Percentiles rank a stretch among this genome's conserved stretches.
phyloP scores from a whole-genome alignment of 371 early-diverging fungal genomes.

The Mortierella sp. region DNA sequence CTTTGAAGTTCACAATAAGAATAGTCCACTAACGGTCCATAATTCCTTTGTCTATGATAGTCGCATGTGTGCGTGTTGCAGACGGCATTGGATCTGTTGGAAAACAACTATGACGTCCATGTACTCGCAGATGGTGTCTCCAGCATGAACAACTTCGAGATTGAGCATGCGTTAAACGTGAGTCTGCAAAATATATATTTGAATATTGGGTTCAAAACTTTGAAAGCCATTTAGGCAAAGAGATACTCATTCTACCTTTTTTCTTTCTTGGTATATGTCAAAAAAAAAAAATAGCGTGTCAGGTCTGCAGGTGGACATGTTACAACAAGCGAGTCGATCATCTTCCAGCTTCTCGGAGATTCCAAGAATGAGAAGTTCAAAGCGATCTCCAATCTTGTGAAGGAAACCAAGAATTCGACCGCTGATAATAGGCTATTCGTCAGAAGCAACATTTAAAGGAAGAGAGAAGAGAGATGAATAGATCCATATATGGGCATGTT shows the following conservation, averaged over 20 bases:
- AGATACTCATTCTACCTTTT: neutral
- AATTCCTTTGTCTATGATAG: slow-evolving; percentile 52
- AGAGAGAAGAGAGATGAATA: too few species aligned
- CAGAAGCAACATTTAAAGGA: slow-evolving; percentile 57
- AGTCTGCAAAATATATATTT: slow-evolving; percentile 32
- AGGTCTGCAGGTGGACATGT: slow-evolving; percentile 81
- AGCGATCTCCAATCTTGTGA: slow-evolving; percentile 81
- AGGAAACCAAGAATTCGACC: slow-evolving; percentile 78
- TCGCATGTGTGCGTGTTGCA: slow-evolving; percentile 96
- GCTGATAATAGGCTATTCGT: slow-evolving; percentile 74
- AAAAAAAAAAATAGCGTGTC: slow-evolving; percentile 75
- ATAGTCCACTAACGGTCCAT: neutral
- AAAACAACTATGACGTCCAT: slow-evolving; percentile 81
- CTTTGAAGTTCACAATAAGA: neutral
- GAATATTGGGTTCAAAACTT: too few species aligned
- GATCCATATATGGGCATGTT: too few species aligned
- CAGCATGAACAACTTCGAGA: slow-evolving; percentile 87
- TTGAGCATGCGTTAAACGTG: slow-evolving; percentile 86
- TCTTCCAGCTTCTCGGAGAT: slow-evolving; percentile 92
- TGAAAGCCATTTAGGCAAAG: too few species aligned
- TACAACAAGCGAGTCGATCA: slow-evolving; percentile 90
- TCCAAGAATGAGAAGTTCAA: slow-evolving; percentile 86
- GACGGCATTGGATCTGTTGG: slow-evolving; percentile 90
- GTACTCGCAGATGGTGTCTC: slow-evolving; percentile 94
- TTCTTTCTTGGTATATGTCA: too few species aligned